These are phyloP conservation scores for Myriosclerotinia scirpicola DNA, from an alignment of 2,329 filamentous ascomycete genomes.

Conservation along the genomic window DNA sequence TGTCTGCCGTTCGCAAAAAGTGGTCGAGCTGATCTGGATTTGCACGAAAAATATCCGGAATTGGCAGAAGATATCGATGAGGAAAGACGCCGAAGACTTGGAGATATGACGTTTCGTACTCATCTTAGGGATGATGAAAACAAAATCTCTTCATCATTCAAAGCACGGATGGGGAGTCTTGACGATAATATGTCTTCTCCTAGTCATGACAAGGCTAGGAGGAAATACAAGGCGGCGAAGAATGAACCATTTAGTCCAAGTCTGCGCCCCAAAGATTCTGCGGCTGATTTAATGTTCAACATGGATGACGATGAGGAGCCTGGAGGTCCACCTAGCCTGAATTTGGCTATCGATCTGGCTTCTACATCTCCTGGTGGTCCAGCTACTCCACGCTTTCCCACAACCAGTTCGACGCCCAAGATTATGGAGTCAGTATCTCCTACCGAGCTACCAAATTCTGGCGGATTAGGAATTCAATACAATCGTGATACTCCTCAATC, in stretches of 20 bases:
- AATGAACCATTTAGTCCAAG: constrained; percentile 65
- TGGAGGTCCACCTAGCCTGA: constrained; percentile 7
- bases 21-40: constrained; percentile 64
- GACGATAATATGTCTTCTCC: constrained; percentile 56
- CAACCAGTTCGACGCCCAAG: constrained; percentile 19
- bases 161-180: constrained; percentile 58
- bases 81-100: constrained; percentile 67
- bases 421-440: constrained; percentile 18
- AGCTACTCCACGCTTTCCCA: constrained; percentile 12
- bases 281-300: constrained; percentile 81
- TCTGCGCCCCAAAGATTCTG: constrained; percentile 66
- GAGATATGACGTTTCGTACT: constrained; percentile 70
- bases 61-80: constrained; percentile 63
- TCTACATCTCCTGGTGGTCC: constrained; percentile 1
- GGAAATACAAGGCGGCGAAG: constrained; percentile 48
- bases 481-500: constrained; percentile 17
- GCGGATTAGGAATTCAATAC: constrained; percentile 14
- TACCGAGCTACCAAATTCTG: constrained; percentile 13
- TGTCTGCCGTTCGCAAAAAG: constrained; percentile 76
- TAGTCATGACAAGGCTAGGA: constrained; percentile 45
- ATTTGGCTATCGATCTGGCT: constrained; percentile 18
- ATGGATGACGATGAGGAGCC: constrained; percentile 69
- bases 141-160: constrained; percentile 60
- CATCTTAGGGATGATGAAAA: constrained; percentile 65
- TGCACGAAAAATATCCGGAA: constrained; percentile 53